These are phyloP conservation scores for Tylopilus sp. DNA, from an alignment of 768 basidiomycete genomes.

Conservation along the genomic window DNA sequence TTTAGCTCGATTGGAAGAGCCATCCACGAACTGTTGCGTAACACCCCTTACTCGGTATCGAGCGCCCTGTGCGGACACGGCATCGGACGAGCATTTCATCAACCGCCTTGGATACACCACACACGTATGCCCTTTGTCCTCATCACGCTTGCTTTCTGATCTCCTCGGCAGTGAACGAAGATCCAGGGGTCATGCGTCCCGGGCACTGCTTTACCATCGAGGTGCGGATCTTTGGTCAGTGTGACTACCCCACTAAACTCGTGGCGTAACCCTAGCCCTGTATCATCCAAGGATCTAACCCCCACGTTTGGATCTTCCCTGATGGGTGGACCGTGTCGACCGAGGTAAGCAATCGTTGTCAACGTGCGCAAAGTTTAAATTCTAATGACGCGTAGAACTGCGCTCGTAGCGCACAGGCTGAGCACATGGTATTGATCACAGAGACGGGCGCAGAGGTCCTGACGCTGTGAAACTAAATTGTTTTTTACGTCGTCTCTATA, in stretches of 20 bases:
- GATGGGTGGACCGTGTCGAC: constrained; percentile 95
- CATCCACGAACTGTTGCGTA: constrained; percentile 52
- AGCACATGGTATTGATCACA: constrained; percentile 87
- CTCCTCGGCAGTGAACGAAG: constrained; percentile 63
- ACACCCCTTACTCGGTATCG: constrained; percentile 54
- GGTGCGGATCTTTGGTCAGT: constrained; percentile 36
- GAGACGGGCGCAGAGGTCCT: constrained; percentile 74
- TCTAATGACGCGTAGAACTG: constrained; percentile 52
- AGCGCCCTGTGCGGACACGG: constrained; percentile 82
- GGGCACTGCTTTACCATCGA: constrained; percentile 95
- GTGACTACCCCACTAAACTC: not conserved
- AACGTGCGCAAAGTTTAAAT: not conserved
- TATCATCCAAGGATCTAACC: constrained; percentile 70
- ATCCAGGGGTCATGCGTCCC: constrained; percentile 75
- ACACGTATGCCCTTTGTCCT: constrained; percentile 43
- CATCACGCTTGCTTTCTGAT: not conserved
- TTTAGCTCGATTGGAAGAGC: constrained; percentile 70
- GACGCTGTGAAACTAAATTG: constrained; percentile 39
- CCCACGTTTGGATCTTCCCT: constrained; percentile 74
- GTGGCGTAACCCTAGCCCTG: constrained; percentile 47
- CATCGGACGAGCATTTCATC: constrained; percentile 79
- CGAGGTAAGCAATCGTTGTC: constrained; percentile 45
- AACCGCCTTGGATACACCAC: constrained; percentile 81
- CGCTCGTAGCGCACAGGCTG: constrained; percentile 79
- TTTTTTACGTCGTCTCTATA: not conserved